Evolutionary conservation across 1,284 basidiomycete species (phyloP).

Genomic region (Trichosporon inkin): DNA sequence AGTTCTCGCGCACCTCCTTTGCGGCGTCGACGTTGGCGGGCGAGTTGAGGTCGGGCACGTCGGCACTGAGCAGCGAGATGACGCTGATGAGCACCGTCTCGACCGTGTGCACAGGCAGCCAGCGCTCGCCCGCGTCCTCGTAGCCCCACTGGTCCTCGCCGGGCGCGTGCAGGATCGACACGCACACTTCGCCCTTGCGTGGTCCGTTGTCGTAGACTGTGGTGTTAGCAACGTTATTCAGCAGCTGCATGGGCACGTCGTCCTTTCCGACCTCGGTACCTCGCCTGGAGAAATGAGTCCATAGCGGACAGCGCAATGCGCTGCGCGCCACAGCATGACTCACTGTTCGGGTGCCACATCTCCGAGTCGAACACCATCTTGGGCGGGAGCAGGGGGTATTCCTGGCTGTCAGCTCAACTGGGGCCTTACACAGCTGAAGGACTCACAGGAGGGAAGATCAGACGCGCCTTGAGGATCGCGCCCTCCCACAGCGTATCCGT

Average conservation of each 20-base stretch:
- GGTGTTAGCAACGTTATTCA: neutral
- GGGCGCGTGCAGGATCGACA: conserved; percentile 94
- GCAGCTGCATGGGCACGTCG: too few species aligned
- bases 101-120: conserved; percentile 95
- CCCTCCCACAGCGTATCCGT: conserved; percentile 89
- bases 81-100: conserved; percentile 96
- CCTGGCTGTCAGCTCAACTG: conserved; percentile 42
- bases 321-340: conserved; percentile 33
- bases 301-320: neutral
- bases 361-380: conserved; percentile 93
- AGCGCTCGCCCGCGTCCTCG: conserved; percentile 94
- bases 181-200: conserved; percentile 84
- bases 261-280: too few species aligned
- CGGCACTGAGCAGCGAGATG: conserved; percentile 88
- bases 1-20: conserved; percentile 76
- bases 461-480: conserved; percentile 81
- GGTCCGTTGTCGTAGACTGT: conserved; percentile 88
- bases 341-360: conserved; percentile 99
- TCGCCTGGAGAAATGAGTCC: too few species aligned
- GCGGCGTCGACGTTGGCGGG: conserved; percentile 97
- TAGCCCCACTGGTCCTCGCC: conserved; percentile 98
- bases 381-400: conserved; percentile 87
- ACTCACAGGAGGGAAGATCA: conserved; percentile 69
- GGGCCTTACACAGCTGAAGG: neutral
- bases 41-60: conserved; percentile 87